Evolutionary conservation across 140 eudicot species (phyloP).

Genomic region (Eryngium alpinum): DNA sequence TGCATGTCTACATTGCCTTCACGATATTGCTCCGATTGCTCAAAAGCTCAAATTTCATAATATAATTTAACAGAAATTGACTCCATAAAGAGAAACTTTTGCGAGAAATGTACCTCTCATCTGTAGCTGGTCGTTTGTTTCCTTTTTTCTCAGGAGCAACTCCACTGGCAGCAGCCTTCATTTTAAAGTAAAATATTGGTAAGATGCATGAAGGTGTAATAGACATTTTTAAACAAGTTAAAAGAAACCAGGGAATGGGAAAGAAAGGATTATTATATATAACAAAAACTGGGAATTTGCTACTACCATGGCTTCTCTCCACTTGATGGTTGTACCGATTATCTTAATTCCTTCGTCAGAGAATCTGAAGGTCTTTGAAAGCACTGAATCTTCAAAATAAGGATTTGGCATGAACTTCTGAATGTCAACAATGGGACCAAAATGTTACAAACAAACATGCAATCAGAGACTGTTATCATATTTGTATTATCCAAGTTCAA

Average conservation of each 20-base stretch:
- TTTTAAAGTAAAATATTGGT: background rate
- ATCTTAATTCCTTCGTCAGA: constrained; percentile 45
- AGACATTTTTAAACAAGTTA: too few species aligned
- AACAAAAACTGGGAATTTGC: background rate
- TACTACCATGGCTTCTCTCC: constrained; percentile 59
- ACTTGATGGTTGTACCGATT: constrained; percentile 42
- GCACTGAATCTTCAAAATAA: constrained; percentile 50
- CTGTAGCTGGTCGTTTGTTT: constrained; percentile 35
- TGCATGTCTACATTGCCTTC: too few species aligned
- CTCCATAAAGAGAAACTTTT: too few species aligned
- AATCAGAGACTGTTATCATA: background rate
- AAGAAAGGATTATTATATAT: too few species aligned
- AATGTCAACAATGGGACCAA: constrained; percentile 4
- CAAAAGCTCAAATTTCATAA: too few species aligned
- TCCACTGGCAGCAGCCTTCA: constrained; percentile 36
- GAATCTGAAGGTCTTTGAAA: constrained; percentile 39
- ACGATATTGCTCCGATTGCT: too few species aligned
- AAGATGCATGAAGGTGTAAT: background rate
- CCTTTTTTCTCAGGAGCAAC: constrained; percentile 34
- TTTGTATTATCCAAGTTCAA: background rate
- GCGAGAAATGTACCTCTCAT: constrained; percentile 33
- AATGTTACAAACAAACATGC: background rate
- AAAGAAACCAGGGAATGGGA: too few species aligned
- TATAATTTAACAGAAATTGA: too few species aligned
- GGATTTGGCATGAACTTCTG: constrained; percentile 52